A percentile compares a stretch with the other conserved stretches of the same genome.
phyloP scores from a whole-genome alignment of 2,329 filamentous ascomycete genomes.

The Lasiodiplodia hormozganensis region DNA sequence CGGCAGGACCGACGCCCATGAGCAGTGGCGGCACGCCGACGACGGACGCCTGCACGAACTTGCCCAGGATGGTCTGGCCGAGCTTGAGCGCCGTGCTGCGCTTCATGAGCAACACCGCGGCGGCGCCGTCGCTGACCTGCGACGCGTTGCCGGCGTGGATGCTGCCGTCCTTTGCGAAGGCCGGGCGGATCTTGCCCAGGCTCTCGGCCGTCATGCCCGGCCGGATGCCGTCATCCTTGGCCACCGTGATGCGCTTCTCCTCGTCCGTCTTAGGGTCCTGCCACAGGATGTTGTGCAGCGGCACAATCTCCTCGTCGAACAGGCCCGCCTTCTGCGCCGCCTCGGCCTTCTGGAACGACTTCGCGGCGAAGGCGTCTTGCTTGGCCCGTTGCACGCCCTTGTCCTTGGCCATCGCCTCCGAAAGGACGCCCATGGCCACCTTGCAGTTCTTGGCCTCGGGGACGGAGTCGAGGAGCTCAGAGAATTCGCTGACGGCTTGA shows the following conservation, averaged over 20 bases:
- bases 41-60: conserved; percentile 84
- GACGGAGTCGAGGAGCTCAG: conserved; percentile 81
- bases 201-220: conserved; percentile 85
- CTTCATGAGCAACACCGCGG: conserved; percentile 94
- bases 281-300: conserved; percentile 78
- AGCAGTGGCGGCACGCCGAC: conserved; percentile 91
- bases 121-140: conserved; percentile 92
- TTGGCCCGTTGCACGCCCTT: conserved; percentile 71
- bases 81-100: conserved; percentile 87
- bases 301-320: conserved; percentile 90
- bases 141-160: conserved; percentile 97
- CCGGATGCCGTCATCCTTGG: conserved; percentile 86
- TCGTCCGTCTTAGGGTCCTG: conserved; percentile 91
- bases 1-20: conserved; percentile 96
- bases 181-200: conserved; percentile 87
- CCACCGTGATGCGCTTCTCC: conserved; percentile 80
- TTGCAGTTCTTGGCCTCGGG: conserved; percentile 92
- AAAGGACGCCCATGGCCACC: conserved; percentile 93
- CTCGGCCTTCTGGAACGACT: conserved; percentile 87
- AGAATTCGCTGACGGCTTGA: conserved; percentile 89
- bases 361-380: conserved; percentile 94
- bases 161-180: conserved; percentile 88
- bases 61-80: conserved; percentile 87
- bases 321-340: conserved; percentile 87
- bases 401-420: conserved; percentile 93